A percentile compares a stretch with the other conserved stretches of the same genome.
Conservation (phyloP, 2,329 filamentous ascomycete genomes). For the Aspergillus fructus region DNA sequence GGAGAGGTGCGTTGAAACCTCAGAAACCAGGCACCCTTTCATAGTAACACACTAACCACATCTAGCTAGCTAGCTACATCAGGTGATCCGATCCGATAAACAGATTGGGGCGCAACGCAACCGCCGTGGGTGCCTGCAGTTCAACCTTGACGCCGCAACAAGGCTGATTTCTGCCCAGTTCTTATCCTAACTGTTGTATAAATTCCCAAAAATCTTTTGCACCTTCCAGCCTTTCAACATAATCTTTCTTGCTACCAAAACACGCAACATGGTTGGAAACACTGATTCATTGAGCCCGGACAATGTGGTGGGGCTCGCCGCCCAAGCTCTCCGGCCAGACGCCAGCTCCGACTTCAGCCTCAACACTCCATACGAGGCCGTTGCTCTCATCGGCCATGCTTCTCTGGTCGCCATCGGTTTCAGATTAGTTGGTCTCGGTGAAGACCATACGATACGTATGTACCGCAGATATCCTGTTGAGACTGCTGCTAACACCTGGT, state of each 20-base stretch:
- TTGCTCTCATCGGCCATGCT: constrained; percentile 81
- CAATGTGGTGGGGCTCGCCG: constrained; percentile 33
- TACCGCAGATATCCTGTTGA: not conserved
- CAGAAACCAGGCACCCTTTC: not conserved
- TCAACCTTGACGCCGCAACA: not conserved
- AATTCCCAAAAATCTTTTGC: not conserved
- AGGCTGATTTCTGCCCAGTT: not conserved
- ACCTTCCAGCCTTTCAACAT: not conserved
- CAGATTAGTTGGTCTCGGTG: constrained; percentile 75
- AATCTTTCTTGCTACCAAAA: not conserved
- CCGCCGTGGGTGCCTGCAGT: not conserved
- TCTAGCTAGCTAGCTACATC: not conserved
- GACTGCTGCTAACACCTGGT: not conserved
- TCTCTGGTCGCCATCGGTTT: constrained; percentile 81
- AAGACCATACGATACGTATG: constrained; percentile 72
- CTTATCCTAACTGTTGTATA: not conserved
- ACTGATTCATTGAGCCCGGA: constrained; percentile 27
- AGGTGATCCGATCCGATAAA: not conserved
- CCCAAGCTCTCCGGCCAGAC: constrained; percentile 30
- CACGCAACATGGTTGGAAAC: constrained; percentile 15
- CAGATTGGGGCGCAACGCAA: not conserved
- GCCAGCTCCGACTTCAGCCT: constrained; percentile 29
- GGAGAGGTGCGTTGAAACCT: too few relatives aligned
- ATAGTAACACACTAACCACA: not conserved
- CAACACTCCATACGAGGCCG: constrained; percentile 66